Base-by-base conservation (phyloP, 495 filamentous ascomycete species). In the Lasiosphaeris hirsuta region DNA sequence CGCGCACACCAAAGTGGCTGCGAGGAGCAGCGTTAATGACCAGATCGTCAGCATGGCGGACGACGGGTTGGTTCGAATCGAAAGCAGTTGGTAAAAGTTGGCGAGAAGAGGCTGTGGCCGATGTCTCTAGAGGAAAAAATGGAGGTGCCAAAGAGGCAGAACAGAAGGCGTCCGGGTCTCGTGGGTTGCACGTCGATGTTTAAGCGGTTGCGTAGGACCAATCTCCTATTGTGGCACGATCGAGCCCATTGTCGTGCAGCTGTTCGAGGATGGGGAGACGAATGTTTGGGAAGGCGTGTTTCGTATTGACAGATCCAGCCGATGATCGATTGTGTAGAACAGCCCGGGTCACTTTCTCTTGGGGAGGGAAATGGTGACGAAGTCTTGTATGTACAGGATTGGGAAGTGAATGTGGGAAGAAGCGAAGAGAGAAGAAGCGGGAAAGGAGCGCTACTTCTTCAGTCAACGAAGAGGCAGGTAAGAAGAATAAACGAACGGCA, bases 31-130 rank as follows among this genome's bases (percentile, higher is more conserved):
- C 48, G 54, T 38, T 35, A 70, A 44, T 6, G 60, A 42, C 23
- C 54, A 58, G 37, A 64, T n/a, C 1, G 57, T 46, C 55, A 61
- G 15, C 65, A 70, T 68, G 33, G 45, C 66, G 53, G 45, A 14
- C n/a, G 35, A 19, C 51, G 23, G 23, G 9, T 14, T 43, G 23
- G 41, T 11, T 50, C 35, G 17, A 38, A 11, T 57, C n/a, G 35
- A 37, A 39, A 36, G 17, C 40, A 49, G 34, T 9, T 39, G 40
- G n/a, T 18, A 36, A 43, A 46, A 55, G 17, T 46, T 17, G 10
- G 46, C 34, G 43, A 57, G 33, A 44, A 54, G 8, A 34, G 33
- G 30, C 33, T 3, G 49, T 34, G 10, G 17, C 38, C 19, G 5
- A 37, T 13, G 38, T 34, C 23, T 36, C 46, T 2, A 10, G 46